These are phyloP conservation scores for Bipolaris bicolor DNA, from an alignment of 2,329 filamentous ascomycete genomes.

Conservation along the genomic window DNA sequence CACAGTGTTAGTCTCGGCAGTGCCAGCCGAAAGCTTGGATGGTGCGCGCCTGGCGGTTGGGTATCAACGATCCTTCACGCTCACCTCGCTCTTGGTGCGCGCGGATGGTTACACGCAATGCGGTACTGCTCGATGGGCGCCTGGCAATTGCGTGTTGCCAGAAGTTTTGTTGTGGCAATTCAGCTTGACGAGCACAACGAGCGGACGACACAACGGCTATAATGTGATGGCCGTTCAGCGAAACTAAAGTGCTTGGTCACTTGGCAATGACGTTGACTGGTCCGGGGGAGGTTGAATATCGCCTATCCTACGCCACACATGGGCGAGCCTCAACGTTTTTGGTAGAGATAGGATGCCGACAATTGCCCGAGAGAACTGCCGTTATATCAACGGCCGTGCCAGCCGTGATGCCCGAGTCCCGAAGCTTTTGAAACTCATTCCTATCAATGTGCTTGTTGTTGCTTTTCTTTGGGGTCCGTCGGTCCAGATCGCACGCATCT, in stretches of 20 bases:
- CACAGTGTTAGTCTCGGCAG: constrained; percentile 10
- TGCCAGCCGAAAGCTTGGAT: constrained; percentile 14
- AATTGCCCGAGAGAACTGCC: constrained; percentile 7
- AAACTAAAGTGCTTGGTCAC: constrained; percentile 17
- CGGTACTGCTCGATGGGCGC: background rate
- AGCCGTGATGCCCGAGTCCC: background rate
- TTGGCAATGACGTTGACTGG: constrained; percentile 17
- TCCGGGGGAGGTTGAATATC: background rate
- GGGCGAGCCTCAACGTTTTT: constrained; percentile 1
- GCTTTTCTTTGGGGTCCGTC: background rate
- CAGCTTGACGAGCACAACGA: background rate
- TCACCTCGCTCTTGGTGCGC: constrained; percentile 1
- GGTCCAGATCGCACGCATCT: background rate
- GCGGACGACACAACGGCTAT: constrained; percentile 6
- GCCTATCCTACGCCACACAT: constrained; percentile 11
- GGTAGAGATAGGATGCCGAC: background rate
- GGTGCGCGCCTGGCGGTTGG: constrained; percentile 5
- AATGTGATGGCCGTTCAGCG: constrained; percentile 9
- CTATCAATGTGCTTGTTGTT: background rate
- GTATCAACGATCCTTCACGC: constrained; percentile 2
- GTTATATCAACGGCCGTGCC: background rate
- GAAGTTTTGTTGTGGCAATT: background rate
- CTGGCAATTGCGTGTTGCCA: background rate
- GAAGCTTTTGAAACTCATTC: background rate
- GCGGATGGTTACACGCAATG: background rate